These are phyloP conservation scores for Trematosphaeria pertusa DNA, from an alignment of 2,329 filamentous ascomycete genomes.

Conservation along the genomic window DNA sequence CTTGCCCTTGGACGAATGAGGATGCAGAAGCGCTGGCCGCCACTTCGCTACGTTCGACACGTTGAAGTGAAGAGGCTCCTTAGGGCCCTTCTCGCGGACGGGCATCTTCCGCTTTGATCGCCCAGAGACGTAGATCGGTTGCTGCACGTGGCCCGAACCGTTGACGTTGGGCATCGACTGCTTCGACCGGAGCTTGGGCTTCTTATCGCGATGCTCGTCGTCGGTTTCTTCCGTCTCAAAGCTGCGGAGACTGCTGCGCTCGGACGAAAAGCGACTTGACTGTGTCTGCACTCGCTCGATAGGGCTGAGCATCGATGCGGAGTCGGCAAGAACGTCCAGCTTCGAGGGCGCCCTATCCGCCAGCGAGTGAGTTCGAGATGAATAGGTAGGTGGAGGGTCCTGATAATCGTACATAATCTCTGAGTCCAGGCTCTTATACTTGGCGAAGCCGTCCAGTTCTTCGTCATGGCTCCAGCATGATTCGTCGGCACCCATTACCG, in stretches of 20 bases:
- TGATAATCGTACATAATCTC: constrained; percentile 53
- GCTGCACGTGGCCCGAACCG: constrained; percentile 28
- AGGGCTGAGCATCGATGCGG: constrained; percentile 44
- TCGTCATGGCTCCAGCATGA: constrained; percentile 49
- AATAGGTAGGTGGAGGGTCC: constrained; percentile 52
- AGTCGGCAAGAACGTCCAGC: constrained; percentile 47
- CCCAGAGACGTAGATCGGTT: constrained; percentile 49
- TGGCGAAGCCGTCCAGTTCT: constrained; percentile 47
- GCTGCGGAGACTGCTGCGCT: constrained; percentile 46
- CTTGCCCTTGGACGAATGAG: constrained; percentile 46
- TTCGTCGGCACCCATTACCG: constrained; percentile 41
- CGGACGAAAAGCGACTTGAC: constrained; percentile 36
- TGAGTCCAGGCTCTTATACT: constrained; percentile 47
- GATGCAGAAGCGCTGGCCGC: constrained; percentile 40
- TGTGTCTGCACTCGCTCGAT: constrained; percentile 38
- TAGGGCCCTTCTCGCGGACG: constrained; percentile 45
- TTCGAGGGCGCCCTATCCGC: constrained; percentile 46
- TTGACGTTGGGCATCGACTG: constrained; percentile 42
- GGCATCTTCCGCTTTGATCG: constrained; percentile 52
- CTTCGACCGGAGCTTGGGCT: constrained; percentile 48
- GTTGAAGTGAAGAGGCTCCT: constrained; percentile 49
- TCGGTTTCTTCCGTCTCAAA: constrained; percentile 46
- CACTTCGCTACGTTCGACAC: constrained; percentile 46
- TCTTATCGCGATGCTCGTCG: constrained; percentile 50
- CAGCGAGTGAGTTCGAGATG: constrained; percentile 49